Conservation (phyloP, 371 early-diverging fungal species). For the Mycotypha africana region DNA sequence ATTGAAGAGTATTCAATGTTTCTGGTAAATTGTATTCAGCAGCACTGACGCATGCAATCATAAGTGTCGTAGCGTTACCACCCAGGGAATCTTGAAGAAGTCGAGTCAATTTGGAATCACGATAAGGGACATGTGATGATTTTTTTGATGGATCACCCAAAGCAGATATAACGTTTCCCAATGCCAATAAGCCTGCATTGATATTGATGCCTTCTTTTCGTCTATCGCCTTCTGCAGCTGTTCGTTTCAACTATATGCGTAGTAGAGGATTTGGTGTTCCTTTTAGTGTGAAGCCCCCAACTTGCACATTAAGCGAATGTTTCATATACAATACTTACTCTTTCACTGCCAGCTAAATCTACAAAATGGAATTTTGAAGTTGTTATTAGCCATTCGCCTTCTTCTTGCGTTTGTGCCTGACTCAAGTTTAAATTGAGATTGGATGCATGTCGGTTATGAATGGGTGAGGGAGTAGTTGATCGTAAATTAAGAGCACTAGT, state of each 20-base stretch:
- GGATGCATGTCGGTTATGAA: background rate
- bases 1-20: slow-evolving; percentile 90
- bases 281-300: too few species aligned
- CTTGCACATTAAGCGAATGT: background rate
- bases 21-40: slow-evolving; percentile 82
- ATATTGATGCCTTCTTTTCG: slow-evolving; percentile 98
- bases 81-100: slow-evolving; percentile 96
- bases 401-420: slow-evolving; percentile 18
- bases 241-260: slow-evolving; percentile 90
- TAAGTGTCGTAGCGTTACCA: slow-evolving; percentile 87
- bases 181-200: slow-evolving; percentile 94
- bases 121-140: slow-evolving; percentile 86
- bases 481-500: slow-evolving; percentile 11
- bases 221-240: slow-evolving; percentile 91
- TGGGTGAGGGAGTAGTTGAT: slow-evolving; percentile 29
- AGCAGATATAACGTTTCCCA: slow-evolving; percentile 99
- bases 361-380: slow-evolving; percentile 96
- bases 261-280: too few species aligned
- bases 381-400: slow-evolving; percentile 46
- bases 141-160: slow-evolving; percentile 83
- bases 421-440: background rate
- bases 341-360: slow-evolving; percentile 98
- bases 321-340: slow-evolving; percentile 38
- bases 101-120: slow-evolving; percentile 98
- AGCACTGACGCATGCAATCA: slow-evolving; percentile 93